Base-by-base conservation (phyloP, 352 stramenopile species). In the Achlya hypogyna region DNA sequence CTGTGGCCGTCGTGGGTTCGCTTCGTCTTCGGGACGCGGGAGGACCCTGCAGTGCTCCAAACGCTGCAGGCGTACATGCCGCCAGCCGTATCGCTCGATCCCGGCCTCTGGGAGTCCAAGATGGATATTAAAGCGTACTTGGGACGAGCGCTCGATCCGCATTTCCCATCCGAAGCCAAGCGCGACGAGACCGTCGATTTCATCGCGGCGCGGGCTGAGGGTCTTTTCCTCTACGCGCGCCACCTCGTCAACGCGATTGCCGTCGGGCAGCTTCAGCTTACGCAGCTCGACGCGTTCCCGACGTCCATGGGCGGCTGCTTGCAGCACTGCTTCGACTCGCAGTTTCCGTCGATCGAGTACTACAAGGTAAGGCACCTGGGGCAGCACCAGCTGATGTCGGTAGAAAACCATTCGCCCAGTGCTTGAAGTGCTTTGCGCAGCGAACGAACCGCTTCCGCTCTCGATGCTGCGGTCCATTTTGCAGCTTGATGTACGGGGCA, bases 191-290 rank as follows among this genome's bases (percentile, higher is more conserved):
- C n/a, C 6, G 38, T 45, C 38, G 38, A 45, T 18, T 45, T 45
- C 6, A 45, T 45, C 6, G 38, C 38, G 6, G 38, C 38, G 38
- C 53, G 53, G 31, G n/a, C 53, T 1, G 25, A 62, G 60, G 82
- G 82, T 0, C 65, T 88, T 25, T 90, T 90, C 34, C 42, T 88
- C 22, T 90, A 90, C 32, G 82, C 82, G 2, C 79, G 86, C 53
- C 88, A 90, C 63, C 79, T 90, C 31, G 82, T 90, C 0, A 77
- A 90, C 27, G 76, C 74, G 4, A 74, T 90, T 5, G 74, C 72
- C 27, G 78, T 86, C 22, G 78, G 75, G 4, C 76, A 81, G 20
- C 40, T 88, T 18, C 51, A 47, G 3, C 58, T 82, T n/a, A 51
- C 83, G 27, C 69, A 90, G 28, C 69, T 90, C 42, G 71, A 76